Base-by-base conservation (phyloP, 2,329 filamentous ascomycete genomes). In the Teratosphaeria nubilosa region DNA sequence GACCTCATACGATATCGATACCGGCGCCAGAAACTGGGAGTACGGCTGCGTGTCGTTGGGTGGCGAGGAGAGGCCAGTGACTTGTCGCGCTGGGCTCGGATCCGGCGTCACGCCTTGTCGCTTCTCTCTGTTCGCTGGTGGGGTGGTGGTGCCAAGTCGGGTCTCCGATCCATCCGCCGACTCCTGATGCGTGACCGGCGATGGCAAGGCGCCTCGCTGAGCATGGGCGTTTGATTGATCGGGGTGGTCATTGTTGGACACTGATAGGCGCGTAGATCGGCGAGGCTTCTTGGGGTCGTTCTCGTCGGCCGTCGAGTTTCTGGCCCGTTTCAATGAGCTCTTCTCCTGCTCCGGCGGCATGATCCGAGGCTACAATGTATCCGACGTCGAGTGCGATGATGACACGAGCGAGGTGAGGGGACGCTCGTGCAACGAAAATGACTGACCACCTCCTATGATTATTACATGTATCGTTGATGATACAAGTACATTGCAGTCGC, bases 311-410 rank as follows among this genome's bases (percentile, higher is more conserved):
- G 82, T 78, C 50, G 86, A 89, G 65, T 78, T 81, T 74, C 86
- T 82, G 66, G 78, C 83, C 71, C 90, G 86, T 80, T 95, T 95
- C 77, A 94, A 84, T 76, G 88, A 87, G 78, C 86, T 91, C 78
- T 89, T 89, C 75, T 94, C 87, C 5, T 62, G 52, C 34, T 63
- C 59, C 13, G 66, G 64, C 27, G 69, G 60, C 69, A 71, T 71
- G 20, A 51, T 51, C 20, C 11, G 34, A 30, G 7, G 27, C 27
- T 30, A 30, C 27, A 30, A 30, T 3, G 27, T 30, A 30, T 30
- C 27, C 27, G 27, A 5, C 27, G 27, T 4, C 27, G 27, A 30
- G 27, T 30, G 27, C 27, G 27, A 37, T 5, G 6, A 10, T 37
- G 34, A 37, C 11, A 4, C 1, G 34, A 13, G 11, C 16, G 11